phyloP scores from a whole-genome alignment of 352 stramenopile genomes.

The Elongisporangium anandrum region DNA sequence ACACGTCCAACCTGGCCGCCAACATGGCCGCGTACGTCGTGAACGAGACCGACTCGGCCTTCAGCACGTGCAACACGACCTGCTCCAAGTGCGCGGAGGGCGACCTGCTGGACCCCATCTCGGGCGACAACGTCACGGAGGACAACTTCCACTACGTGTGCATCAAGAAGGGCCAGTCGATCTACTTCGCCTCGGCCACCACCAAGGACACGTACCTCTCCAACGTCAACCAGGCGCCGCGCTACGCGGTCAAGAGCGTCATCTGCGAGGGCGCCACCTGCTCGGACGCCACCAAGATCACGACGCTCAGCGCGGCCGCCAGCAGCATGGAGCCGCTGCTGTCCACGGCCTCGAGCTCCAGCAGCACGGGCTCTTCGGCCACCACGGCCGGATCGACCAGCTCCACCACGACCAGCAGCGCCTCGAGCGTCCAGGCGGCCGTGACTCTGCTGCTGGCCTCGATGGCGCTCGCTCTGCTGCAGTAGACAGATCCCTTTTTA shows the following conservation, averaged over 20 bases:
- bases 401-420: background rate
- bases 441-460: background rate
- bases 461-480: background rate
- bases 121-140: slow-evolving; percentile 41
- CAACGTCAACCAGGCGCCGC: slow-evolving; percentile 46
- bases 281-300: slow-evolving; percentile 56
- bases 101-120: slow-evolving; percentile 52
- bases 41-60: slow-evolving; percentile 36
- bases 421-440: background rate
- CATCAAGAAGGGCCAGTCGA: slow-evolving; percentile 71
- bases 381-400: background rate
- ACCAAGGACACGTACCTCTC: slow-evolving; percentile 62
- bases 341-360: background rate
- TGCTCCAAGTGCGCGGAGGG: slow-evolving; percentile 42
- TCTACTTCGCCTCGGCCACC: slow-evolving; percentile 75
- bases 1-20: slow-evolving; percentile 65
- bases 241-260: slow-evolving; percentile 47
- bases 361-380: no score
- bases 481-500: background rate
- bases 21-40: slow-evolving; percentile 63
- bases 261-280: slow-evolving; percentile 53
- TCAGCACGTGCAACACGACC: slow-evolving; percentile 20
- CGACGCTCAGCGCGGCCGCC: slow-evolving; percentile 40
- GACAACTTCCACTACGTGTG: slow-evolving; percentile 73
- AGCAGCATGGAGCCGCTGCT: slow-evolving; percentile 6